phyloP scores from a whole-genome alignment of 345 rosid genomes.

The Gossypium herbaceum region DNA sequence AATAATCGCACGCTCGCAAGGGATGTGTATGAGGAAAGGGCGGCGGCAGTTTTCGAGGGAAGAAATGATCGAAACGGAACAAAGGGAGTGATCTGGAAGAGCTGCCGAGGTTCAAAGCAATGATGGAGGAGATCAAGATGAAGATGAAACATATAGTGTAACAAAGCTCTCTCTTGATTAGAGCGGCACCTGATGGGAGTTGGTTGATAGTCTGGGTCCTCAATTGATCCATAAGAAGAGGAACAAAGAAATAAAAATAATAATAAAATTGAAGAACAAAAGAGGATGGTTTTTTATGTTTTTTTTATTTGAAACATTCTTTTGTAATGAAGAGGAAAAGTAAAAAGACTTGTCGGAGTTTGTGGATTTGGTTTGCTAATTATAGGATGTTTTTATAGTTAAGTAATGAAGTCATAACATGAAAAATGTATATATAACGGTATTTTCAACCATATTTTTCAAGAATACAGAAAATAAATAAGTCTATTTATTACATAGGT shows the following conservation, averaged over 20 bases:
- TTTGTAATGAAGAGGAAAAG: not conserved
- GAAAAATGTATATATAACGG: not conserved
- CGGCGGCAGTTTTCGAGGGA: not conserved
- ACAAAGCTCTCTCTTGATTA: slow-evolving; percentile 34
- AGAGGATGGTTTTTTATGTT: not conserved
- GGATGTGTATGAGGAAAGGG: not conserved
- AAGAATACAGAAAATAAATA: no score
- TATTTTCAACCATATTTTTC: not conserved
- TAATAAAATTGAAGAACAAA: not conserved
- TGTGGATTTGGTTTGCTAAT: not conserved
- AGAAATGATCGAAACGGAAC: slow-evolving; percentile 26
- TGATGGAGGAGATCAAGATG: slow-evolving; percentile 35
- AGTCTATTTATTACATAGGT: no score
- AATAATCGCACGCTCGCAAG: slow-evolving; percentile 45
- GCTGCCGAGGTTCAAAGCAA: slow-evolving; percentile 22
- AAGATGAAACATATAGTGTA: slow-evolving; percentile 24
- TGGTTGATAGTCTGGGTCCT: slow-evolving; percentile 11
- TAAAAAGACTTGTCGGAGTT: not conserved
- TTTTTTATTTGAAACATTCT: slow-evolving; percentile 14
- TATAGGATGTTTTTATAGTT: not conserved
- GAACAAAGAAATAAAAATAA: not conserved
- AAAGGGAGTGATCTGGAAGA: slow-evolving; percentile 12
- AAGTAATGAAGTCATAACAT: no score
- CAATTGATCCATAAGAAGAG: slow-evolving; percentile 35
- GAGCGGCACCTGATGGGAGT: slow-evolving; percentile 20